Evolutionary conservation across 2,329 filamentous ascomycete genomes (phyloP), one percentile per base, ranked within the genome.

Genomic region (Botrytis porri): DNA sequence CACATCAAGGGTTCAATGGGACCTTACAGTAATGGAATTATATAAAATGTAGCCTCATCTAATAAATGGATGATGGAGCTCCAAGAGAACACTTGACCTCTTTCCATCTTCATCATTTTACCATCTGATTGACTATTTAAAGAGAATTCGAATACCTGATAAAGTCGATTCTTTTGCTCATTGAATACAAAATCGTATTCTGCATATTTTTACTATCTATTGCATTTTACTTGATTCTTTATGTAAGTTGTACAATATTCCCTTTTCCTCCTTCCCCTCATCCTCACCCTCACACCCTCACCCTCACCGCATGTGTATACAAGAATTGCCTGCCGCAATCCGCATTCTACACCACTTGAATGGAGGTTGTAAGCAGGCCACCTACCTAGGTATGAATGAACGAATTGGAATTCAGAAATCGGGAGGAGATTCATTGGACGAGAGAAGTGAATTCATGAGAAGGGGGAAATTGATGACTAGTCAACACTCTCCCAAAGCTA

Each of bases 51-150:
- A 69, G 66, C 67, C 67, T 70, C 57, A 70, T 51, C 64, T 45
- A 37, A 32, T 59, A 20, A 29, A 29, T 37, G 41, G 41, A 57
- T 29, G 51, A 57, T 70, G 54, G 22, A 64, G 60, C 32, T 48
- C 25, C 59, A 16, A 66, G 63, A 66, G 70, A 71, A 71, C 61
- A 71, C 61, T 66, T 66, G 61, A 71, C 70, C 69, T 66, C 70
- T 59, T 71, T 18, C 57, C 29, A 41, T 57, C 57, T 62, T 39
- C 12, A 41, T n/a, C 35, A 18, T n/a, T 39, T 54, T n/a, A n/a
- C 48, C 48, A 54, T n/a, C 25, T 39, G 41, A 41, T 62, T 62
- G 9, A 10, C 39, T 6, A 16, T 41, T 39, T 41, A 10, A 41
- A 10, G 29, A 41, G 25, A 57, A 37, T 10, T 29, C 8, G 25